phyloP scores from a whole-genome alignment of 805 yeast genomes.

The Kuraishia floccosa region DNA sequence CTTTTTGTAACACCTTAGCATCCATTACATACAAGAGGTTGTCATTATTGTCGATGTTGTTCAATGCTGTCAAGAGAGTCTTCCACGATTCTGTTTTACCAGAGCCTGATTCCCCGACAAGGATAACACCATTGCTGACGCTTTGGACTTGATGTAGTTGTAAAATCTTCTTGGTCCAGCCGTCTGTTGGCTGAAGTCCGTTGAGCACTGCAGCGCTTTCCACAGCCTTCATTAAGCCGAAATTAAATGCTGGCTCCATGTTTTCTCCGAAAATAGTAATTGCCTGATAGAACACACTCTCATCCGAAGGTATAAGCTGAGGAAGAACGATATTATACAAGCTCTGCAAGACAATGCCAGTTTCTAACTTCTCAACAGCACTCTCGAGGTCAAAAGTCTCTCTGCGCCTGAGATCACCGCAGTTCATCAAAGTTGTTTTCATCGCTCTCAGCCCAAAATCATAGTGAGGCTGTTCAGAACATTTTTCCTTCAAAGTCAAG shows the following conservation, averaged over 20 bases:
- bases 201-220: slow-evolving; percentile 13
- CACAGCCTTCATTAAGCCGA: neutral
- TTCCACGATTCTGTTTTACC: slow-evolving; percentile 59
- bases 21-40: slow-evolving; percentile 44
- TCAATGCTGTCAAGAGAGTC: slow-evolving; percentile 33
- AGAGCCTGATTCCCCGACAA: slow-evolving; percentile 65
- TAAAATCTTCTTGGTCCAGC: slow-evolving; percentile 41
- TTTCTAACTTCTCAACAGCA: slow-evolving; percentile 13
- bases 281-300: slow-evolving; percentile 20
- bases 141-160: slow-evolving; percentile 55
- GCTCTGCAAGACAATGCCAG: slow-evolving; percentile 31
- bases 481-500: slow-evolving; percentile 19
- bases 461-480: slow-evolving; percentile 60
- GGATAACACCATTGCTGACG: slow-evolving; percentile 67
- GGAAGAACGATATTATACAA: slow-evolving; percentile 59
- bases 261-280: slow-evolving; percentile 15
- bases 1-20: slow-evolving; percentile 65
- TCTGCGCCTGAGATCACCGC: slow-evolving; percentile 36
- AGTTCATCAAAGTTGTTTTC: slow-evolving; percentile 50
- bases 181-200: slow-evolving; percentile 21
- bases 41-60: slow-evolving; percentile 15
- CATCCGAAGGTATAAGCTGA: slow-evolving; percentile 47
- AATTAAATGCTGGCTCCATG: neutral
- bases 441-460: slow-evolving; percentile 86
- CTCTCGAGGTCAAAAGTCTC: neutral